These are phyloP conservation scores for Hypholoma fasciculare DNA, from an alignment of 768 basidiomycete genomes.

Conservation along the genomic window DNA sequence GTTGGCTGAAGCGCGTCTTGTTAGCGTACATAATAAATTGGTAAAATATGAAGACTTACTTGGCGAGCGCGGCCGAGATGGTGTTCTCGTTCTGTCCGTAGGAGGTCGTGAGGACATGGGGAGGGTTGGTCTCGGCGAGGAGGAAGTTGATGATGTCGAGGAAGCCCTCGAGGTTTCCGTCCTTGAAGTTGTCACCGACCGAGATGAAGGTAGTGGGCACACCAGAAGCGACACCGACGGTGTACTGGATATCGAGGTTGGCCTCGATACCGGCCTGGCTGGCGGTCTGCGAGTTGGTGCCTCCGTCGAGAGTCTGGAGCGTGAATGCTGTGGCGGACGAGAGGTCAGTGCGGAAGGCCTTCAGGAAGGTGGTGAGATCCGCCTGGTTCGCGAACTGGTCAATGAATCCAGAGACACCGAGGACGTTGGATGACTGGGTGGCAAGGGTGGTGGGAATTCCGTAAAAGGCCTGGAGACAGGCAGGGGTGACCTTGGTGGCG, in stretches of 20 bases:
- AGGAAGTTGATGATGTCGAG: constrained; percentile 32
- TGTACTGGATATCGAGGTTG: constrained; percentile 35
- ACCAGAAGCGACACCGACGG: constrained; percentile 33
- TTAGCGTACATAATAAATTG: not conserved
- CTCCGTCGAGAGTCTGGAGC: constrained; percentile 36
- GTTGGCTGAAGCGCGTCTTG: constrained; percentile 17
- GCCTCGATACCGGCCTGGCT: constrained; percentile 34
- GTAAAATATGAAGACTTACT: constrained; percentile 11
- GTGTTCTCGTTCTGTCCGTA: constrained; percentile 44
- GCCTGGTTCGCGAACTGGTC: constrained; percentile 32
- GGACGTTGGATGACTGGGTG: constrained; percentile 24
- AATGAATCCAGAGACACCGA: constrained; percentile 33
- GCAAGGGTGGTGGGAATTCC: constrained; percentile 31
- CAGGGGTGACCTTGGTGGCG: constrained; percentile 26
- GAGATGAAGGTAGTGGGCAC: constrained; percentile 34
- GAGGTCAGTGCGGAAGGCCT: constrained; percentile 29
- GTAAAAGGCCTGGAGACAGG: constrained; percentile 34
- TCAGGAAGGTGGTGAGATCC: constrained; percentile 26
- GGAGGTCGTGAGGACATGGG: constrained; percentile 40
- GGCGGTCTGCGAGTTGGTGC: constrained; percentile 28
- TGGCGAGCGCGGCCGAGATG: constrained; percentile 33
- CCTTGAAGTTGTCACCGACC: constrained; percentile 27
- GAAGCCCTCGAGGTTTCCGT: constrained; percentile 32
- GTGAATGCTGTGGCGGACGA: constrained; percentile 30
- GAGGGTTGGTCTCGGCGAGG: constrained; percentile 25